Percentiles rank a stretch among this genome's conserved stretches.
These are phyloP conservation scores for Sarocladiaceae sp. DNA, from an alignment of 2,329 filamentous ascomycete species.

Conservation along the genomic window DNA sequence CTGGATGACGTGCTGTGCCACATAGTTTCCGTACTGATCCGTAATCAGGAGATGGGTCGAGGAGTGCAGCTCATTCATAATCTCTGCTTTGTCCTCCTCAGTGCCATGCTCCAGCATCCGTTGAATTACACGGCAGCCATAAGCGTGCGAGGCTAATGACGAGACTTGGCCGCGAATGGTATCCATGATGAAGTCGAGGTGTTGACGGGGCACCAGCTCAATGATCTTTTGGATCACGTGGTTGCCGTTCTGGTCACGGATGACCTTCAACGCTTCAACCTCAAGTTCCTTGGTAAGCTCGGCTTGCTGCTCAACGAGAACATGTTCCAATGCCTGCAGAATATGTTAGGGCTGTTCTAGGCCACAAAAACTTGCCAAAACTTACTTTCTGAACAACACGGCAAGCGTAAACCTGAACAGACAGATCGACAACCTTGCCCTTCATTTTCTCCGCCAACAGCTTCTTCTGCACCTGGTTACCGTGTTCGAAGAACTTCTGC, in stretches of 20 bases:
- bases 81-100: constrained; percentile 62
- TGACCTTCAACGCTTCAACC: constrained; percentile 68
- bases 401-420: constrained; percentile 87
- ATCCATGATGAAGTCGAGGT: constrained; percentile 82
- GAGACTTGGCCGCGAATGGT: constrained; percentile 73
- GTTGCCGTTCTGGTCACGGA: constrained; percentile 88
- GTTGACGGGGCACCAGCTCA: constrained; percentile 68
- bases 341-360: constrained; percentile 8
- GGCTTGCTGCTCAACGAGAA: constrained; percentile 87
- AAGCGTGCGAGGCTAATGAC: constrained; percentile 71
- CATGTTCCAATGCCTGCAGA: constrained; percentile 76
- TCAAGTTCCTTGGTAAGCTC: constrained; percentile 80
- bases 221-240: constrained; percentile 96
- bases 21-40: constrained; percentile 94
- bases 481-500: constrained; percentile 96
- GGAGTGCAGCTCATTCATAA: constrained; percentile 75
- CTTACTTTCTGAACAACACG: constrained; percentile 89
- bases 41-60: constrained; percentile 70
- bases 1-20: constrained; percentile 85
- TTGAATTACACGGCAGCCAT: constrained; percentile 91
- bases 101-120: constrained; percentile 82
- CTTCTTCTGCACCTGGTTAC: constrained; percentile 90
- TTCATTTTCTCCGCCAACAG: constrained; percentile 82
- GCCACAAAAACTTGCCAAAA: neutral
- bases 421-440: constrained; percentile 74